A percentile compares a stretch with the other conserved stretches of the same genome.
These are phyloP conservation scores for Drosera spatulata DNA, from an alignment of 179 eudicot species.

Conservation along the genomic window DNA sequence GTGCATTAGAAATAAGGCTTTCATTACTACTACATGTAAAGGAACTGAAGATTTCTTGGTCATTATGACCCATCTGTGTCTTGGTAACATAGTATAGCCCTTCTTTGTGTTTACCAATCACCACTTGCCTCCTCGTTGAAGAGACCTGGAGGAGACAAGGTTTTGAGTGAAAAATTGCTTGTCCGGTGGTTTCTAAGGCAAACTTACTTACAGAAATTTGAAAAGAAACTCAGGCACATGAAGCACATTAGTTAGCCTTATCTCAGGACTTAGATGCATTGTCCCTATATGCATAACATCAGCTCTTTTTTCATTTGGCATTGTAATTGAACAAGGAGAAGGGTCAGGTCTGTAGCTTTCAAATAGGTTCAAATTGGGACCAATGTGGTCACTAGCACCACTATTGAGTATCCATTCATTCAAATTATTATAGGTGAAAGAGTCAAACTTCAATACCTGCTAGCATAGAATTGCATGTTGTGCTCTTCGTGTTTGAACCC, in stretches of 20 bases:
- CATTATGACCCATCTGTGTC: no score
- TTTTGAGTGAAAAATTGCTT: neutral
- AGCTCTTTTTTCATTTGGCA: no score
- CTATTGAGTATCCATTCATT: neutral
- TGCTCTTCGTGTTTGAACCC: no score
- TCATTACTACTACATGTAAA: no score
- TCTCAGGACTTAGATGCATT: neutral
- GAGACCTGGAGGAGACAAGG: neutral
- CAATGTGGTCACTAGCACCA: neutral
- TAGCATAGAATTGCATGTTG: neutral
- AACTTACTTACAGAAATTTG: no score
- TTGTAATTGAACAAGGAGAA: neutral
- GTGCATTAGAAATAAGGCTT: no score
- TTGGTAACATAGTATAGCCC: neutral
- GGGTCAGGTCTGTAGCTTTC: neutral
- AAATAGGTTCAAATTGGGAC: neutral
- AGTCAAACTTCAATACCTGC: neutral
- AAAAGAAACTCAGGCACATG: neutral
- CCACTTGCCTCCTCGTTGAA: constrained; percentile 1
- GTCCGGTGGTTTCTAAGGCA: neutral
- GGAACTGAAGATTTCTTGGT: no score
- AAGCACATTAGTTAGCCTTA: neutral
- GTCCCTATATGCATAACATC: no score
- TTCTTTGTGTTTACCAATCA: neutral
- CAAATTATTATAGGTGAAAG: neutral